Conservation (phyloP, 1,139 yeast genomes). For the Candida buenavistaensis region DNA sequence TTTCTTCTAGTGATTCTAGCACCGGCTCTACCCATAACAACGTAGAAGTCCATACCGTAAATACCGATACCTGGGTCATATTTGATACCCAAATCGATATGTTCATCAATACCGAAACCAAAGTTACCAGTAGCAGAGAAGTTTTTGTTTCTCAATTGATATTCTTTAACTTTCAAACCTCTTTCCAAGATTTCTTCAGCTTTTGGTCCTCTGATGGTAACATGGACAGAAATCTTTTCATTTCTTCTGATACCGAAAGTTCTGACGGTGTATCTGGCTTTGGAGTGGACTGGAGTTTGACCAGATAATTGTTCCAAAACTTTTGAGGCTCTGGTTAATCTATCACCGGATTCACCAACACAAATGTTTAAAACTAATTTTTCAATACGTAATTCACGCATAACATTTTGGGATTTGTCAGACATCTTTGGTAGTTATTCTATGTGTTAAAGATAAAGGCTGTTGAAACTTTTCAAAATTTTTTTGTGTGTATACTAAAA, state of each 20-base stretch:
- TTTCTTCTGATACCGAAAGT: slow-evolving; percentile 99
- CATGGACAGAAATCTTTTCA: slow-evolving; percentile 99
- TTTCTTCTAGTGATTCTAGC: slow-evolving; percentile 99
- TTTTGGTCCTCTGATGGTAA: slow-evolving; percentile 99
- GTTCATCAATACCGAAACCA: slow-evolving; percentile 99
- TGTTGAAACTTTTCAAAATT: slow-evolving; percentile 10
- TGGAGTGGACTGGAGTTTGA: slow-evolving; percentile 99
- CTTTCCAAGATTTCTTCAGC: slow-evolving; percentile 99
- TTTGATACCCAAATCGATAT: slow-evolving; percentile 99
- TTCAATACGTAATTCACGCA: slow-evolving; percentile 99
- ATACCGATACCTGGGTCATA: slow-evolving; percentile 99
- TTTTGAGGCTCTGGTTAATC: slow-evolving; percentile 99
- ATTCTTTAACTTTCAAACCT: slow-evolving; percentile 99
- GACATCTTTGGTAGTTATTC: slow-evolving; percentile 17
- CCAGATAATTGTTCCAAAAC: slow-evolving; percentile 99
- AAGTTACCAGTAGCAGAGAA: slow-evolving; percentile 99
- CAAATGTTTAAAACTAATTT: slow-evolving; percentile 99
- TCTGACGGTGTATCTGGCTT: slow-evolving; percentile 99
- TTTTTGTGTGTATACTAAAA: slow-evolving; percentile 4
- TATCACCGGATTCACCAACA: slow-evolving; percentile 99
- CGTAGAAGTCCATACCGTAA: slow-evolving; percentile 99
- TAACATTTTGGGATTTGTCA: slow-evolving; percentile 54
- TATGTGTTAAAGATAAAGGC: background rate
- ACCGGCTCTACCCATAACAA: slow-evolving; percentile 99
- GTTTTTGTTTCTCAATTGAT: slow-evolving; percentile 91